Evolutionary conservation across 768 basidiomycete genomes (phyloP), one percentile per base, ranked within the genome.

Genomic region (Mycena pura): DNA sequence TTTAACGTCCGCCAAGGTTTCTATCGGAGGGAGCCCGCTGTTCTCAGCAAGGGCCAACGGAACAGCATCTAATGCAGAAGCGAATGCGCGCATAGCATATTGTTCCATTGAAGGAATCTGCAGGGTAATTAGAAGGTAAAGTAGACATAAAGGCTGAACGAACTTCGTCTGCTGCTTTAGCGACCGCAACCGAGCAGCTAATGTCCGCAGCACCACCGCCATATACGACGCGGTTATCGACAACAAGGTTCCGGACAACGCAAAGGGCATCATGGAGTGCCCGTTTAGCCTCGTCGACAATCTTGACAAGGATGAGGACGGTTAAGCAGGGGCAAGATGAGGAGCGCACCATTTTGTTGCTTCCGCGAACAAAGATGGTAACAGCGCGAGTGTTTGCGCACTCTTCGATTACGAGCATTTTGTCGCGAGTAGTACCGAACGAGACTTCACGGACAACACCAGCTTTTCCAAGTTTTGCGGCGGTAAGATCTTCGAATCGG

Each of bases 71-170:
- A 99, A 81, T 14, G 97, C 96, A 31, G 93, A 92, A 4, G 97
- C 85, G 74, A 99, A 99, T n/a, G 97, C 96, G 47, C 96, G 90
- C 96, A 99, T 98, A 3, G 97, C 97, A 71, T 99, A 99, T 81
- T 99, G 97, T 77, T 99, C 97, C 70, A 99, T 98, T 27, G 94
- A 85, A 1, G 97, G 90, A 66, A 97, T 96, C 93, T 95, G 57
- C 24, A 27, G 24, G 41, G 17, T 46, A 32, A 36, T 44, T 21
- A 40, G 53, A 34, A 39, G 54, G 55, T 49, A n/a, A 24, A 21
- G 19, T 32, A 8, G 49, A 32, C 1, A 43, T 24, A 41, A 31
- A 28, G 14, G 46, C 14, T n/a, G 19, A 24, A 68, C 78, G 19
- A 45, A 92, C 93, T 78, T 97, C 90, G 74, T 99, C 97, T 8